These are phyloP conservation scores for Lentinula lateritia DNA, from an alignment of 768 basidiomycete species.

Conservation along the genomic window DNA sequence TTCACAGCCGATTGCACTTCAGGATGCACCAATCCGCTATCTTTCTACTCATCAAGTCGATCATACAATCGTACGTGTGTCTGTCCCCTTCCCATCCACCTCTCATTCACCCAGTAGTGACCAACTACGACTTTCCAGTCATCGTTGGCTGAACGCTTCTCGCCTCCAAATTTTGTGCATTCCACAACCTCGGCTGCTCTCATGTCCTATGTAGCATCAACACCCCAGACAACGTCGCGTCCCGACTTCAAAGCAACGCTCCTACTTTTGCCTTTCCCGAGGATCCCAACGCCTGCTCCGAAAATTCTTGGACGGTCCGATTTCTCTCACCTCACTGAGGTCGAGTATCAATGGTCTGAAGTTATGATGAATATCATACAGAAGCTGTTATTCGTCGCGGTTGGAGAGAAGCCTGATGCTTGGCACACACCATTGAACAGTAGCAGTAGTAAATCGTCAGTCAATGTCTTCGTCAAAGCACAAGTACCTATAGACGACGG, in stretches of 20 bases:
- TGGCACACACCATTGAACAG: conserved; percentile 1
- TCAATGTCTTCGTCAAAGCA: neutral
- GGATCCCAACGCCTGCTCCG: conserved; percentile 36
- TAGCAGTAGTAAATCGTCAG: neutral
- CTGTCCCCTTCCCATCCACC: neutral
- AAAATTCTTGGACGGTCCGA: conserved; percentile 28
- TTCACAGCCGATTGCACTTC: conserved; percentile 23
- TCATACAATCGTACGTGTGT: neutral
- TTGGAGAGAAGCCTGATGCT: conserved; percentile 16
- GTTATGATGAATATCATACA: conserved; percentile 28
- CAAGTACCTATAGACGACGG: neutral
- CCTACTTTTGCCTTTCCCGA: conserved; percentile 45
- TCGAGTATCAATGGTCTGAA: conserved; percentile 29
- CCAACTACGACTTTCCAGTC: conserved; percentile 19
- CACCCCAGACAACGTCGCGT: conserved; percentile 2
- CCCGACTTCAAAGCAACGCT: conserved; percentile 20
- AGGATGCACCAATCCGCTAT: conserved; percentile 49
- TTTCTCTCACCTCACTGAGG: conserved; percentile 25
- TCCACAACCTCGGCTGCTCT: conserved; percentile 47
- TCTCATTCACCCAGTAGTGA: neutral
- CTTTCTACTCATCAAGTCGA: conserved; percentile 27
- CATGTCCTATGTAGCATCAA: conserved; percentile 28
- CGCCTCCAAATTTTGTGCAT: conserved; percentile 54
- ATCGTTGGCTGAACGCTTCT: conserved; percentile 30
- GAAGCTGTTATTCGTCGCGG: conserved; percentile 25